A percentile compares a stretch with the other conserved stretches of the same genome.
Conservation (phyloP, 257 asterid genomes). For the Fraxinus excelsior region DNA sequence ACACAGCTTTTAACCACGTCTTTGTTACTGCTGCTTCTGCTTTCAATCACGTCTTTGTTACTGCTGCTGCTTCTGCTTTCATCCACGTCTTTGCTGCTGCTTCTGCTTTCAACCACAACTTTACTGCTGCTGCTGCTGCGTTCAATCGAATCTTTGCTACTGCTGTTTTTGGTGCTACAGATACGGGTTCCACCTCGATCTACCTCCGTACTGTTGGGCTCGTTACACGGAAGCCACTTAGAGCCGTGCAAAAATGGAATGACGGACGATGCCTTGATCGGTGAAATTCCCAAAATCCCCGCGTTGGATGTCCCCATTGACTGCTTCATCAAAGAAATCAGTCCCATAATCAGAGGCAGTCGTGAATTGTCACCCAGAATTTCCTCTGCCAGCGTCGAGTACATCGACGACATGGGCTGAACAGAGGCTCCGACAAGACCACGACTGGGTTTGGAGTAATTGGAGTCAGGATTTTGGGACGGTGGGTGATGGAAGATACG, state of each 20-base stretch:
- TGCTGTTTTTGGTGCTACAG: conserved; percentile 14
- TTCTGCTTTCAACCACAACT: no score
- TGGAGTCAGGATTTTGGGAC: conserved; percentile 47
- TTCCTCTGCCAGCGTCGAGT: conserved; percentile 50
- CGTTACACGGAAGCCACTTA: conserved; percentile 82
- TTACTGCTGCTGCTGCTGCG: not conserved
- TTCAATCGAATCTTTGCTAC: conserved; percentile 18
- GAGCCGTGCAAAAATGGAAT: conserved; percentile 61
- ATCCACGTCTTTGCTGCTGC: not conserved
- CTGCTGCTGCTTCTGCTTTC: not conserved
- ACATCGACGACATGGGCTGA: conserved; percentile 35
- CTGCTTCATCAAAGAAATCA: conserved; percentile 57
- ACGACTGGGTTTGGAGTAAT: conserved; percentile 32
- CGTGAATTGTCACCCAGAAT: conserved; percentile 41
- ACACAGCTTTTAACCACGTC: conserved; percentile 15
- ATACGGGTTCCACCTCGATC: conserved; percentile 59
- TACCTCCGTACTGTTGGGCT: conserved; percentile 46
- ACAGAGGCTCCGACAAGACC: not conserved
- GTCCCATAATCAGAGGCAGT: conserved; percentile 54
- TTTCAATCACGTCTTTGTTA: not conserved
- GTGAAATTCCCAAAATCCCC: conserved; percentile 59
- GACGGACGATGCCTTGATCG: conserved; percentile 50
- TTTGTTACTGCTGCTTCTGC: conserved; percentile 5
- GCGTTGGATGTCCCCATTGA: conserved; percentile 36
- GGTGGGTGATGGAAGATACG: conserved; percentile 41